Conservation (phyloP, 306 rosid genomes). For the Mimosa bimucronata region DNA sequence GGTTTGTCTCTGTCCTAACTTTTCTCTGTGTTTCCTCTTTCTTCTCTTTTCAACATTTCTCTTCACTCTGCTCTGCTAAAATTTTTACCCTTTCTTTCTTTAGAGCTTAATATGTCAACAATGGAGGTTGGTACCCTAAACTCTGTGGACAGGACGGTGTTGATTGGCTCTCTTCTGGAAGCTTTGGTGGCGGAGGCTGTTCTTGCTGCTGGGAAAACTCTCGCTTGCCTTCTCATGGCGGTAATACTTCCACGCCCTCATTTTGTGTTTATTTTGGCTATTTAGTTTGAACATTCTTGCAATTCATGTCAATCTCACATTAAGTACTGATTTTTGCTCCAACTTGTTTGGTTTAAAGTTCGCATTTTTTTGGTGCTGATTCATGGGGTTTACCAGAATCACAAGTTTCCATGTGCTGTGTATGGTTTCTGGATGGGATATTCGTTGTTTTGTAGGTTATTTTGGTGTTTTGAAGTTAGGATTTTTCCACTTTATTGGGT, state of each 20-base stretch:
- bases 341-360: background rate
- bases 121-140: constrained; percentile 50
- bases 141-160: constrained; percentile 35
- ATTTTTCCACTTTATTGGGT: background rate
- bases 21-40: background rate
- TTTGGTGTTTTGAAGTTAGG: background rate
- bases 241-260: constrained; percentile 34
- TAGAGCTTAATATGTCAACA: constrained; percentile 33
- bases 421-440: background rate
- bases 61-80: background rate
- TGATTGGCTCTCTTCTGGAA: constrained; percentile 46
- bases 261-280: background rate
- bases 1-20: background rate
- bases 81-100: background rate
- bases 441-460: background rate
- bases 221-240: constrained; percentile 55
- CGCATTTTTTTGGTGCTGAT: background rate
- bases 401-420: background rate
- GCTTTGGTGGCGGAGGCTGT: constrained; percentile 50
- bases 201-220: constrained; percentile 52
- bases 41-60: background rate
- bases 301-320: background rate
- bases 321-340: background rate
- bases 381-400: background rate
- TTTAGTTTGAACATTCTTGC: background rate